These are phyloP conservation scores for Pseudogymnoascus sp. DNA, from an alignment of 2,329 filamentous ascomycete genomes.

Conservation along the genomic window DNA sequence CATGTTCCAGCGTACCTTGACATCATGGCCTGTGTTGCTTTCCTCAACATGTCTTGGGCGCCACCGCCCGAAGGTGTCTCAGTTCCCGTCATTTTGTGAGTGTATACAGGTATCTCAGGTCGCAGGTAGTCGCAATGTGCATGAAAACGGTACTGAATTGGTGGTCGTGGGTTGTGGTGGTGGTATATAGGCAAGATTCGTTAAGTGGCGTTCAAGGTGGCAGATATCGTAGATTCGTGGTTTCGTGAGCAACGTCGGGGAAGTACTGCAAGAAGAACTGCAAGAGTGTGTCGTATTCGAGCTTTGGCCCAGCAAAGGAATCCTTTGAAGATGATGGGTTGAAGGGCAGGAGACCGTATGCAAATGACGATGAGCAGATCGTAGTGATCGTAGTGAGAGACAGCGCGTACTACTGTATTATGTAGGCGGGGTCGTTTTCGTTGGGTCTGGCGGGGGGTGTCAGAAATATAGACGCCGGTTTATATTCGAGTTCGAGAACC, in stretches of 20 bases:
- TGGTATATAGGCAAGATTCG: not conserved
- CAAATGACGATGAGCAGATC: conserved; percentile 3
- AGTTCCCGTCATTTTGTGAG: conserved; percentile 5
- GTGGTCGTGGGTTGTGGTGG: not conserved
- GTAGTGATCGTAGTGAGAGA: not conserved
- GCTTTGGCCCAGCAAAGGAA: not conserved
- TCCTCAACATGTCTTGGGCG: conserved; percentile 26
- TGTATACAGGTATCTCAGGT: conserved; percentile 6
- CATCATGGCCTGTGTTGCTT: conserved; percentile 30
- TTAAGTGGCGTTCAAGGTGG: conserved; percentile 5
- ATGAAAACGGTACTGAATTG: conserved; percentile 2
- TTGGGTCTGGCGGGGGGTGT: not conserved
- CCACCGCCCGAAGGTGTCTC: conserved; percentile 7
- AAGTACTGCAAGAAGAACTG: not conserved
- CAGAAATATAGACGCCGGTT: not conserved
- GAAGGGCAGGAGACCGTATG: not conserved
- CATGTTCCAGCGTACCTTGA: conserved; percentile 25
- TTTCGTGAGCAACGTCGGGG: not conserved
- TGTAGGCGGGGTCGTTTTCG: conserved; percentile 1
- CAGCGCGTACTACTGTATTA: not conserved
- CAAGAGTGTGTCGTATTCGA: not conserved
- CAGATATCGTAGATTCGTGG: not conserved
- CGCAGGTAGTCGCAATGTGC: not conserved
- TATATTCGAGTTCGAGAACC: conserved; percentile 2
- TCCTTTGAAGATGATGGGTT: not conserved